Evolutionary conservation across 1,284 basidiomycete genomes (phyloP), one percentile per base, ranked within the genome.

Genomic region (Sanghuangporus weigelae): DNA sequence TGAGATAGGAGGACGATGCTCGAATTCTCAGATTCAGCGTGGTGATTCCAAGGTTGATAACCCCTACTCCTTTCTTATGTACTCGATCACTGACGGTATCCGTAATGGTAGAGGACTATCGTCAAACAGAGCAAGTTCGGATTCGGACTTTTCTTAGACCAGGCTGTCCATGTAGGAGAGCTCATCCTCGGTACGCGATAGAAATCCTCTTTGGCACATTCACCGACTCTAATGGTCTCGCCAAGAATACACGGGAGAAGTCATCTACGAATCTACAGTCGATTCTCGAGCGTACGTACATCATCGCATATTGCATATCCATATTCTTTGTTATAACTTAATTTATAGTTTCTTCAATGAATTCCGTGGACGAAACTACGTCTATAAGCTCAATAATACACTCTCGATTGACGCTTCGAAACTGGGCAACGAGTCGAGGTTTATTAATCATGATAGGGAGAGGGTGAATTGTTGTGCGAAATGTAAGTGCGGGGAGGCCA

Each of bases 181-280:
- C 74, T 84, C 12, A 77, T 89, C 60, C 74, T 78, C 44, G 83
- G 86, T 84, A 59, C 59, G 74, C 58, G 39, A 36, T 8, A 36
- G 26, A 7, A 31, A 53, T 44, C 19, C 31, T 42, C 64, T 19
- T 31, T 19, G 49, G 38, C 31, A 39, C 12, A 21, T 42, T 16
- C 21, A 59, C 35, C 66, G 31, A 46, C 42, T 40, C 36, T 36
- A 38, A 38, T 14, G 16, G 57, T 59, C 50, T 26, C 26, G 21
- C 21, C 53, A 64, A 86, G 86, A 85, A 69, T 89, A 89, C 68
- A 73, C 78, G 35, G 87, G 86, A 1, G 81, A 87, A 65, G 71
- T 85, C 14, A 73, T 87, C 2, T 78, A 69, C 40, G 69, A 77
- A 23, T 64, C 72, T 0, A 80, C 80, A 0, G 74, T 78, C 16